phyloP scores from a whole-genome alignment of 805 yeast species.

The Scheffersomyces amazonensis region DNA sequence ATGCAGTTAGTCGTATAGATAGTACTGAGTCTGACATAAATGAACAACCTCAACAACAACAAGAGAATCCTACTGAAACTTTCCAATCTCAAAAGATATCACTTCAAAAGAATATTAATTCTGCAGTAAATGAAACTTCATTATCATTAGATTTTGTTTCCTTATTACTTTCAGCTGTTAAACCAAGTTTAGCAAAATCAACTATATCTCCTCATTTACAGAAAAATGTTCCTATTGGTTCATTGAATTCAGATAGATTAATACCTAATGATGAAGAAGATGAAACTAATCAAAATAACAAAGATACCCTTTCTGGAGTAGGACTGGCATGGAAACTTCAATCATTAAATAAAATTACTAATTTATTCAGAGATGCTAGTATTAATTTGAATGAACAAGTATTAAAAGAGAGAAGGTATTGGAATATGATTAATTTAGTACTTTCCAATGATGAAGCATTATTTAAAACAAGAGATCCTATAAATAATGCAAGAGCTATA shows the following conservation, averaged over 20 bases:
- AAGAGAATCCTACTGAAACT: slow-evolving; percentile 27
- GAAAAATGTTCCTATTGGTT: slow-evolving; percentile 71
- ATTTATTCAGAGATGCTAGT: slow-evolving; percentile 50
- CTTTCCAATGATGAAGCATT: slow-evolving; percentile 55
- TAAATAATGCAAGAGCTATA: slow-evolving; percentile 46
- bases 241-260: slow-evolving; percentile 54
- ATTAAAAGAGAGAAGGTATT: slow-evolving; percentile 60
- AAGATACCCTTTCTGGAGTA: slow-evolving; percentile 27
- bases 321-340: slow-evolving; percentile 85
- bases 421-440: slow-evolving; percentile 53
- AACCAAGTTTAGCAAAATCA: slow-evolving; percentile 83
- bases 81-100: slow-evolving; percentile 53
- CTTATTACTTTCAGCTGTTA: slow-evolving; percentile 68
- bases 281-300: slow-evolving; percentile 14
- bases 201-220: slow-evolving; percentile 85
- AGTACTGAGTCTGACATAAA: slow-evolving; percentile 7
- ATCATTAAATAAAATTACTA: slow-evolving; percentile 56
- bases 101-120: slow-evolving; percentile 48
- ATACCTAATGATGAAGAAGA: slow-evolving; percentile 15
- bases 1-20: slow-evolving; percentile 4
- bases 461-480: slow-evolving; percentile 60
- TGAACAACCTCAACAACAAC: slow-evolving; percentile 7
- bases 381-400: slow-evolving; percentile 52
- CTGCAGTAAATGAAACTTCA: slow-evolving; percentile 87
- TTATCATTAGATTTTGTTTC: slow-evolving; percentile 86